Conservation (phyloP, 1,139 yeast species). For the Taiozyma sp. region DNA sequence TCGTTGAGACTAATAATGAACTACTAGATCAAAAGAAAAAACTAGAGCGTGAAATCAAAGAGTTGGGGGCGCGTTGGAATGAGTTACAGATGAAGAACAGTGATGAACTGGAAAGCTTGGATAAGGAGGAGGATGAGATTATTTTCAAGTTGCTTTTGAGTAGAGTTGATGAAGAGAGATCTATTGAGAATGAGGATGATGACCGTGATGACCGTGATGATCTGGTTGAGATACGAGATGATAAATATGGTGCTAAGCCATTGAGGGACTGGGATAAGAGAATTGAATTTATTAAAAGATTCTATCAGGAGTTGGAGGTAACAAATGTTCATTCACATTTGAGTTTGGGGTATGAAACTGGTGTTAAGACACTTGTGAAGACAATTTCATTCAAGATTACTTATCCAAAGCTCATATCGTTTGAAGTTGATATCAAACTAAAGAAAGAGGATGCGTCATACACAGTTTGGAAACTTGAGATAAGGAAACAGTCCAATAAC, state of each 20-base stretch:
- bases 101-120: not conserved
- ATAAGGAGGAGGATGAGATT: not conserved
- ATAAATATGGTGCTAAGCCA: conserved; percentile 14
- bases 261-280: conserved; percentile 16
- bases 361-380: conserved; percentile 10
- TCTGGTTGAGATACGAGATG: not conserved
- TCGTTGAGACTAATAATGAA: not conserved
- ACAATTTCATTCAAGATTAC: conserved; percentile 13
- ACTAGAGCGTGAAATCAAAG: not conserved
- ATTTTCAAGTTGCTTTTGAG: not conserved
- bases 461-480: conserved; percentile 8
- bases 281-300: conserved; percentile 14
- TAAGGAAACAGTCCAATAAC: conserved; percentile 15
- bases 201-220: not conserved
- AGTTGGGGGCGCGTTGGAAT: not conserved
- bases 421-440: conserved; percentile 10
- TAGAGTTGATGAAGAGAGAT: not conserved
- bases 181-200: not conserved
- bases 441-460: conserved; percentile 7
- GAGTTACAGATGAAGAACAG: not conserved
- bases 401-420: conserved; percentile 7
- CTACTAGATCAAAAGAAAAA: not conserved
- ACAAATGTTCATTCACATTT: conserved; percentile 9
- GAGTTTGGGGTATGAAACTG: conserved; percentile 9
- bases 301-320: conserved; percentile 18